Evolutionary conservation across 192 early-diverging fungal genomes (phyloP), one percentile per base, ranked within the genome.

Genomic region (Coemansia sp.): DNA sequence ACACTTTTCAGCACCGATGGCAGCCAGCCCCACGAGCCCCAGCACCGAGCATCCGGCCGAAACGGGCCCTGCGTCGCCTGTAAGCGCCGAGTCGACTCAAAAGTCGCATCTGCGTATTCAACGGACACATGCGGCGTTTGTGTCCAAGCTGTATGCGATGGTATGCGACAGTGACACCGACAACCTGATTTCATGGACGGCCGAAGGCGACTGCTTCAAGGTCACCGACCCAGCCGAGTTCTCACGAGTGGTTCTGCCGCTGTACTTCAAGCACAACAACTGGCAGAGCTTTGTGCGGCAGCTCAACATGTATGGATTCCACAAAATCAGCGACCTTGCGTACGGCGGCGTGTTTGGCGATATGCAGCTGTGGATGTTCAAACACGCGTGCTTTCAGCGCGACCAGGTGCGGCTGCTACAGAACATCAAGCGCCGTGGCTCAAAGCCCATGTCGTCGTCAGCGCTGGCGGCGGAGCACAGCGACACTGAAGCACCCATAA

Each of bases 211-310:
- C 66, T 82, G 89, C 58, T 94, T 96, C 75, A 88, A 90, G 48
- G 91, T 96, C 17, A 88, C 85, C 15, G 93, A 94, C 73, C 89
- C 89, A 2, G 84, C 85, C 0, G 90, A 88, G 59, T 87, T 96
- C 62, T 86, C 89, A 19, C 86, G 83, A 49, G 64, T 70, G 7
- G 83, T 94, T 0, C 78, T 94, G 47, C 93, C 93, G 22, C 84
- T 85, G 54, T 90, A 92, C 70, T 95, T 94, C 66, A 93, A 93
- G 72, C 93, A 95, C 66, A 89, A 88, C 67, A 93, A 94, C 81
- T 94, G 90, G 88, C 88, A 90, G 61, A 92, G 91, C 82, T 94
- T 94, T 85, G 92, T 93, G 48, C 83, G 92, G 38, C 90, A 92
- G 78, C 80, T 93, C 17, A 93, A 93, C 75, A 92, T 75, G 72